phyloP scores from a whole-genome alignment of 2,329 filamentous ascomycete species.

The Ceratocystis alfenasii region DNA sequence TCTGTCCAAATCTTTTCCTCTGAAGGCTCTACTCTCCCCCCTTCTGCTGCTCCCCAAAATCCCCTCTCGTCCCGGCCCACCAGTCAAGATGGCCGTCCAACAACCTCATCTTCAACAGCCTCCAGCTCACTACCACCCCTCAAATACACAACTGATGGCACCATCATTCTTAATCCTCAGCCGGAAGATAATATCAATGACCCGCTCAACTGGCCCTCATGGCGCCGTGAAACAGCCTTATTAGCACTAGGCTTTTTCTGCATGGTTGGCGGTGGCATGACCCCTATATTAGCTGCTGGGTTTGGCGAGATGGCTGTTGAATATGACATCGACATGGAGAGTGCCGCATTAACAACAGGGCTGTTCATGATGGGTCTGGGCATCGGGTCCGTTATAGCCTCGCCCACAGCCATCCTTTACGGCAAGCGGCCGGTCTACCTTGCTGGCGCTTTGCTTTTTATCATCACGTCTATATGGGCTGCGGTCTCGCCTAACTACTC shows the following conservation, averaged over 20 bases:
- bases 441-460: slow-evolving; percentile 62
- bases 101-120: slow-evolving; percentile 21
- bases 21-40: slow-evolving; percentile 43
- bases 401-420: slow-evolving; percentile 79
- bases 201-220: slow-evolving; percentile 79
- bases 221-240: slow-evolving; percentile 68
- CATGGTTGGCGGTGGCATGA: slow-evolving; percentile 87
- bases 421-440: slow-evolving; percentile 90
- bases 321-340: slow-evolving; percentile 53
- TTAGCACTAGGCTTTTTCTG: slow-evolving; percentile 82
- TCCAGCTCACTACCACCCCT: slow-evolving; percentile 29
- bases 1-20: slow-evolving; percentile 46
- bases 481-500: slow-evolving; percentile 68
- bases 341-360: slow-evolving; percentile 77
- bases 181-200: slow-evolving; percentile 85
- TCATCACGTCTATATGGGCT: slow-evolving; percentile 69
- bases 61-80: slow-evolving; percentile 22
- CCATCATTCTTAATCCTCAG: slow-evolving; percentile 80
- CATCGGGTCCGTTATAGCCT: slow-evolving; percentile 69
- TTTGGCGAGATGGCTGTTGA: slow-evolving; percentile 66
- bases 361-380: slow-evolving; percentile 91
- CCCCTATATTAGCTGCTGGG: slow-evolving; percentile 76
- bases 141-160: slow-evolving; percentile 71
- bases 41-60: neutral
- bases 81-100: slow-evolving; percentile 16